Evolutionary conservation across 805 yeast species (phyloP).

Genomic region (Metschnikowia lochheadii): DNA sequence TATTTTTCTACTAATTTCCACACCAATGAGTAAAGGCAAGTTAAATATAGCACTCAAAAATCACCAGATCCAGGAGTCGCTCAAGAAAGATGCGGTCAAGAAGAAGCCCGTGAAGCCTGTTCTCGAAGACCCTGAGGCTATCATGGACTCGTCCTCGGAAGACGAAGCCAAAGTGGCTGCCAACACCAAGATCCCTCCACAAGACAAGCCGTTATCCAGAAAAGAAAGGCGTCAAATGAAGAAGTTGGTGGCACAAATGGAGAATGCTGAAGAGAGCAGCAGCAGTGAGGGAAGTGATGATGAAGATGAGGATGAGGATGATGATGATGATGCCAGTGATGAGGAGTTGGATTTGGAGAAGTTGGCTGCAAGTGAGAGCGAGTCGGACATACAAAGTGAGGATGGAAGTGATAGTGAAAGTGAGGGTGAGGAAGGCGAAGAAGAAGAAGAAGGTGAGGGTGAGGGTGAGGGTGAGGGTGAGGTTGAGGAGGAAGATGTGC

Average conservation of each 20-base stretch:
- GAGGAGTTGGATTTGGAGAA: constrained; percentile 37
- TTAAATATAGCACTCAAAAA: constrained; percentile 18
- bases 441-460: constrained; percentile 2
- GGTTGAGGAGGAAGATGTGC: constrained; percentile 70
- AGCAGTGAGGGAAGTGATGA: constrained; percentile 34
- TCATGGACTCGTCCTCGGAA: constrained; percentile 16
- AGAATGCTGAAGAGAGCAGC: constrained; percentile 32
- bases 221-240: constrained; percentile 60
- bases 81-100: constrained; percentile 1
- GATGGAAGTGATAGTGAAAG: constrained; percentile 19
- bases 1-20: constrained; percentile 4
- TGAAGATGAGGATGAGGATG: constrained; percentile 45
- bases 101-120: constrained; percentile 14
- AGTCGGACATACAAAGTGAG: constrained; percentile 25
- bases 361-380: background rate
- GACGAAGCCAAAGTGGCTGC: constrained; percentile 24
- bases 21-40: constrained; percentile 17
- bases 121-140: constrained; percentile 10
- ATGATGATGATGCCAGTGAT: constrained; percentile 49
- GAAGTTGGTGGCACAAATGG: constrained; percentile 38
- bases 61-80: constrained; percentile 13
- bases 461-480: constrained; percentile 13
- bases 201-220: constrained; percentile 44
- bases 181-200: constrained; percentile 15
- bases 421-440: no score